A percentile compares a stretch with the other conserved stretches of the same genome.
These are phyloP conservation scores for Fusarium neocosmosporiellum DNA, from an alignment of 2,329 filamentous ascomycete genomes.

Conservation along the genomic window DNA sequence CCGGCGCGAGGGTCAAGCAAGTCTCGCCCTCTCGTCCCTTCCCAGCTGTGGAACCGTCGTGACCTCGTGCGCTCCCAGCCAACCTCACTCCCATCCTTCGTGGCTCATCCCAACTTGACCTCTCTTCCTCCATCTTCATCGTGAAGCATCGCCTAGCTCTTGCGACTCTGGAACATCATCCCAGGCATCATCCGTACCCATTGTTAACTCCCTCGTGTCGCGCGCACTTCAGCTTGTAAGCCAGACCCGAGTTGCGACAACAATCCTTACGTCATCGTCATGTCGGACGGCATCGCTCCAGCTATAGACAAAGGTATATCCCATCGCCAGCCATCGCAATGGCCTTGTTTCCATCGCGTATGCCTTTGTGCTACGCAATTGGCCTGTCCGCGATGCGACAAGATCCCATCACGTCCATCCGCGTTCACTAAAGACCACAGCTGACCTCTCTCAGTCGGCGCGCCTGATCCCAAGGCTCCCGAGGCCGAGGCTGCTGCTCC, in stretches of 20 bases:
- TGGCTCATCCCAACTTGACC: conserved; percentile 37
- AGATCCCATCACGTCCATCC: background rate
- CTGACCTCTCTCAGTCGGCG: conserved; percentile 43
- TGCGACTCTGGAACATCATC: conserved; percentile 15
- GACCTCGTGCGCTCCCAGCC: conserved; percentile 43
- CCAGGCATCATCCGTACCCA: conserved; percentile 13
- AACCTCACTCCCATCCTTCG: conserved; percentile 39
- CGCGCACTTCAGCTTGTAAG: conserved; percentile 26
- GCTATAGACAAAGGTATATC: conserved; percentile 52
- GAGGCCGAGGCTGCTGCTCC: conserved; percentile 45
- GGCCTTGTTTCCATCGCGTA: conserved; percentile 5
- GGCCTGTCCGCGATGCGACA: conserved; percentile 10
- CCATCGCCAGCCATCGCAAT: conserved; percentile 29
- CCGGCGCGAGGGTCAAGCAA: conserved; percentile 10
- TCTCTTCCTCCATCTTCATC: conserved; percentile 30
- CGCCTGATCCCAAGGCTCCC: conserved; percentile 43
- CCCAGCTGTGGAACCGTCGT: conserved; percentile 45
- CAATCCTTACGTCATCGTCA: conserved; percentile 49
- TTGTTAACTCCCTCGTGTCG: conserved; percentile 13
- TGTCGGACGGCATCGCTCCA: conserved; percentile 50
- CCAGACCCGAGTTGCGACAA: conserved; percentile 31
- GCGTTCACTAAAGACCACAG: conserved; percentile 6
- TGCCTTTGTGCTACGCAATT: conserved; percentile 27
- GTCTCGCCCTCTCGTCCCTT: conserved; percentile 12
- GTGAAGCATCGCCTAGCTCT: conserved; percentile 18